Conservation (phyloP, 2,329 filamentous ascomycete species). For the Davidsoniella neocaledoniae region DNA sequence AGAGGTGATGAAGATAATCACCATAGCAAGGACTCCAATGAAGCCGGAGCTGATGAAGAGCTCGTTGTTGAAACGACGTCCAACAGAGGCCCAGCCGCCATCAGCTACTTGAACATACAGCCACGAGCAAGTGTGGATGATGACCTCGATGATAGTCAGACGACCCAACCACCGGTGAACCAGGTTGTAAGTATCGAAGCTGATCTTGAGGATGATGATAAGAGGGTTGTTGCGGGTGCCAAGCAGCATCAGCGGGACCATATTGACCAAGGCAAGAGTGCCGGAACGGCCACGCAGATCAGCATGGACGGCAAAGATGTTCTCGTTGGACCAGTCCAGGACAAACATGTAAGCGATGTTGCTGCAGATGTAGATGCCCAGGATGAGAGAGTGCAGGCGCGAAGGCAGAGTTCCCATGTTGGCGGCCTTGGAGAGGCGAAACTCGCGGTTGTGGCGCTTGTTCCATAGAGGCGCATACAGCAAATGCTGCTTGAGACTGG, state of each 20-base stretch:
- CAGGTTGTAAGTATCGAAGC: constrained; percentile 70
- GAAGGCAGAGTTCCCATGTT: constrained; percentile 50
- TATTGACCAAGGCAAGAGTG: constrained; percentile 55
- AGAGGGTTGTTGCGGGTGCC: constrained; percentile 65
- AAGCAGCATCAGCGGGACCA: constrained; percentile 59
- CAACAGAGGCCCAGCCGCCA: constrained; percentile 43
- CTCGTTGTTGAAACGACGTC: constrained; percentile 35
- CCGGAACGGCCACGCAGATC: constrained; percentile 53
- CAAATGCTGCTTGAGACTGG: constrained; percentile 43
- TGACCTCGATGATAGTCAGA: constrained; percentile 52
- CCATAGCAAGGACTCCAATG: constrained; percentile 42
- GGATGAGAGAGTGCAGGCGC: constrained; percentile 42
- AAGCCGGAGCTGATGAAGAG: constrained; percentile 51
- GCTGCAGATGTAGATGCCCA: constrained; percentile 39
- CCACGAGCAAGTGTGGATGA: constrained; percentile 57
- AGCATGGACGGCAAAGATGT: constrained; percentile 43
- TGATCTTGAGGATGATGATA: constrained; percentile 53
- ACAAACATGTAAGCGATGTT: constrained; percentile 47
- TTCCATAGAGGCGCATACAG: constrained; percentile 43
- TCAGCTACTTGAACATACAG: constrained; percentile 51
- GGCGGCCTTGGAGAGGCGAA: constrained; percentile 41
- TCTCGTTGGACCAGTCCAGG: constrained; percentile 40
- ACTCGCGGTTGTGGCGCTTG: constrained; percentile 52
- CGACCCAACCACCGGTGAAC: constrained; percentile 68
- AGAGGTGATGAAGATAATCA: constrained; percentile 51